These are phyloP conservation scores for Aspergillus haitiensis DNA, from an alignment of 495 filamentous ascomycete genomes.

Conservation along the genomic window DNA sequence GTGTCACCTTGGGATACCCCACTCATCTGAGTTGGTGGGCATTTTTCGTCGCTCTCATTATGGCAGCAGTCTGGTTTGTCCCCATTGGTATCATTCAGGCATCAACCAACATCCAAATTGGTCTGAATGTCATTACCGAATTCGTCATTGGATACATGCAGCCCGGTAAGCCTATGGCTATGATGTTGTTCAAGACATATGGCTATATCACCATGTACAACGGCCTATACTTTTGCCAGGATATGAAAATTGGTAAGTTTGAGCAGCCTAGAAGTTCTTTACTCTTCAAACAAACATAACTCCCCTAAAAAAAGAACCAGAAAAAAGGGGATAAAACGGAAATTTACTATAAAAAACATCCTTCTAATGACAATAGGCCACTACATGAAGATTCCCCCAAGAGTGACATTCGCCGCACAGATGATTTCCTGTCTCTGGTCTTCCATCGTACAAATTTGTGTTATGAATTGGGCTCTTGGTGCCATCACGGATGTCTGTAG, in stretches of 20 bases:
- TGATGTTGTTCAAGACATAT: conserved; percentile 68
- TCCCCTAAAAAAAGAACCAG: no score
- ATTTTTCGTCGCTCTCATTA: conserved; percentile 53
- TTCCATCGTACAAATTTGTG: conserved; percentile 57
- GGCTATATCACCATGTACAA: conserved; percentile 60
- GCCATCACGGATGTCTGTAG: conserved; percentile 55
- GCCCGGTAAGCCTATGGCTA: conserved; percentile 58
- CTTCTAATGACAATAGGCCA: conserved; percentile 41
- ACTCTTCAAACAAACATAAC: not conserved
- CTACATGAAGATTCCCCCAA: conserved; percentile 67
- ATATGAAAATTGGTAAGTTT: conserved; percentile 49
- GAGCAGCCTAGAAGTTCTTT: not conserved
- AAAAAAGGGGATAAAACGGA: no score
- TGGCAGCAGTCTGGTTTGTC: conserved; percentile 51
- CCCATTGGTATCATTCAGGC: conserved; percentile 56
- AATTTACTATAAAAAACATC: not conserved
- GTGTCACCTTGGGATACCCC: conserved; percentile 51
- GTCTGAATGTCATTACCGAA: conserved; percentile 60
- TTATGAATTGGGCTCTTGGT: conserved; percentile 62
- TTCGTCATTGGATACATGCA: conserved; percentile 67
- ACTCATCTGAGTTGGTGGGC: conserved; percentile 55
- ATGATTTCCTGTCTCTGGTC: conserved; percentile 57
- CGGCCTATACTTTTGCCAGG: conserved; percentile 52
- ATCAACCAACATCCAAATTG: conserved; percentile 54
- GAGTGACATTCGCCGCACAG: conserved; percentile 59